phyloP scores from a whole-genome alignment of 768 basidiomycete genomes.

The Tephrocybe sp. region DNA sequence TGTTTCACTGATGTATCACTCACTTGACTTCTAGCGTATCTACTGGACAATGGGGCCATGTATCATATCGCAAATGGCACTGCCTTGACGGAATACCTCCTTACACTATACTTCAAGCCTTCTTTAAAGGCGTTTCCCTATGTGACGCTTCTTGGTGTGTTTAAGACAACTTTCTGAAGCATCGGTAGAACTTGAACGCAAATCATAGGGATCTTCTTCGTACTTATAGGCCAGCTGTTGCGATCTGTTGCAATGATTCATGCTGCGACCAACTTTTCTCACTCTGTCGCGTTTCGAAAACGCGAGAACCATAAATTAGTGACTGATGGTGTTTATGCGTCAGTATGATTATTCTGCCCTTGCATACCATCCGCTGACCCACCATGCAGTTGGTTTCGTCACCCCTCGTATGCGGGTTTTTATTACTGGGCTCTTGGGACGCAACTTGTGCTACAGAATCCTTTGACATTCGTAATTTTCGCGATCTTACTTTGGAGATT shows the following conservation, averaged over 20 bases:
- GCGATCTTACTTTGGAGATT: constrained; percentile 76
- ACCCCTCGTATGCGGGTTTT: constrained; percentile 97
- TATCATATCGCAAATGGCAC: constrained; percentile 85
- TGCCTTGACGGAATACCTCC: constrained; percentile 79
- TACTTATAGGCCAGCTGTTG: constrained; percentile 71
- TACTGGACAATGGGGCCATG: constrained; percentile 83
- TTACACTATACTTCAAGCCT: constrained; percentile 69
- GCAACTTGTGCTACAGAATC: constrained; percentile 89
- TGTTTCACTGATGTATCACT: neutral
- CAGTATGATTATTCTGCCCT: constrained; percentile 29
- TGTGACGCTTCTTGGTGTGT: constrained; percentile 59
- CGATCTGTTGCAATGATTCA: constrained; percentile 96
- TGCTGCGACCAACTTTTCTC: constrained; percentile 91
- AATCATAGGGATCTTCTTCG: constrained; percentile 59
- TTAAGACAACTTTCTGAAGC: neutral
- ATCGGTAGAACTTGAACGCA: constrained; percentile 1
- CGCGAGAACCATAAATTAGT: constrained; percentile 75
- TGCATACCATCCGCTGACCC: constrained; percentile 1
- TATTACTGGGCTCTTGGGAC: constrained; percentile 98
- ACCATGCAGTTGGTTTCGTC: constrained; percentile 70
- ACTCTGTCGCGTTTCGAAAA: constrained; percentile 79
- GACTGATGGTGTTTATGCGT: constrained; percentile 89
- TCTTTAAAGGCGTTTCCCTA: constrained; percentile 59
- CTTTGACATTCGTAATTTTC: constrained; percentile 69
- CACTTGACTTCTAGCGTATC: constrained; percentile 62